Evolutionary conservation across 176 grass and related monocot genomes (phyloP).

Genomic region (Neostapfia colusana): DNA sequence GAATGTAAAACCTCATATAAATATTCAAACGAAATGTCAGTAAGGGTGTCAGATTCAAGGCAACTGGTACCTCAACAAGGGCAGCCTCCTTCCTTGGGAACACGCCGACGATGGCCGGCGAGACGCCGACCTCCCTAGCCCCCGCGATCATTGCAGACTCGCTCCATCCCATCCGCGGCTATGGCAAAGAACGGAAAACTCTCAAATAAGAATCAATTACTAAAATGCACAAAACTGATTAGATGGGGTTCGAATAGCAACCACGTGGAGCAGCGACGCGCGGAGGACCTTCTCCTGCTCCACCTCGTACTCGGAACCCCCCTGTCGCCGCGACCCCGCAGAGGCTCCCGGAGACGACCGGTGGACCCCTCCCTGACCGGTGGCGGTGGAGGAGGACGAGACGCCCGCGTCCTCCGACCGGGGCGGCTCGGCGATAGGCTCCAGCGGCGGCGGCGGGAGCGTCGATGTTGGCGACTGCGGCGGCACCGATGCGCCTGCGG

Average conservation of each 20-base stretch:
- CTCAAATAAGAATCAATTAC: no score
- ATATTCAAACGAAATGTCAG: neutral
- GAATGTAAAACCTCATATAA: neutral
- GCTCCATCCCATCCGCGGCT: conserved; percentile 91
- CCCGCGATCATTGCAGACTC: conserved; percentile 87
- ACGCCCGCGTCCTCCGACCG: conserved; percentile 8
- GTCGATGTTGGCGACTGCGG: conserved; percentile 29
- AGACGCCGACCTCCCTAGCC: conserved; percentile 76
- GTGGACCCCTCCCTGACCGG: neutral
- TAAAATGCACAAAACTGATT: no score
- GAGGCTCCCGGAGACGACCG: conserved; percentile 20
- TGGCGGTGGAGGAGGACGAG: conserved; percentile 21
- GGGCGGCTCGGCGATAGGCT: conserved; percentile 33
- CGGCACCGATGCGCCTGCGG: conserved; percentile 34
- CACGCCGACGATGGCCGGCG: conserved; percentile 69
- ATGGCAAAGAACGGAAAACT: neutral
- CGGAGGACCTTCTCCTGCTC: conserved; percentile 81
- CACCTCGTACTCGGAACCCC: conserved; percentile 56
- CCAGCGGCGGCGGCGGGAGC: conserved; percentile 28
- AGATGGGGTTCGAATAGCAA: conserved; percentile 28
- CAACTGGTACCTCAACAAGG: conserved; percentile 73
- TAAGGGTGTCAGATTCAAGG: neutral
- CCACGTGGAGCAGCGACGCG: conserved; percentile 81
- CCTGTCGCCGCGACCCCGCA: conserved; percentile 34
- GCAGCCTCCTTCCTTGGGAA: conserved; percentile 82